Evolutionary conservation across 208 protist species (phyloP).

Genomic region (Wallacemonas rigidus): DNA sequence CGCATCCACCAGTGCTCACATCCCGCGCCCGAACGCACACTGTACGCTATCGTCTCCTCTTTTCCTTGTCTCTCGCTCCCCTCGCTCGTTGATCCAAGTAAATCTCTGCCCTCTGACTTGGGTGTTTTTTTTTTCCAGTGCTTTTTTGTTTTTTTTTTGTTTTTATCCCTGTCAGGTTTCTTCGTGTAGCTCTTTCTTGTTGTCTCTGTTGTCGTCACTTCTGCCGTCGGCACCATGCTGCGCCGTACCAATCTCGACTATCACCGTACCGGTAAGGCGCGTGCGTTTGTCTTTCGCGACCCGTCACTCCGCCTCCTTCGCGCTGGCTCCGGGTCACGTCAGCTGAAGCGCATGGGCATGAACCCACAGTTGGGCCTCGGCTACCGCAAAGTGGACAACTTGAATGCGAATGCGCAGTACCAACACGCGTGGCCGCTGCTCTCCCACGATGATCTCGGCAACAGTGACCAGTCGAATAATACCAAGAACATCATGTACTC

Average conservation of each 20-base stretch:
- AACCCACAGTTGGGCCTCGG: slow-evolving; percentile 44
- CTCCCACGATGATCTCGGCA: slow-evolving; percentile 88
- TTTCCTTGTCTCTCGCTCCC: no score
- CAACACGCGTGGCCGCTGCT: slow-evolving; percentile 91
- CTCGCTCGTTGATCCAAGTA: no score
- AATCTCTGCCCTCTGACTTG: neutral
- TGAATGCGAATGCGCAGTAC: slow-evolving; percentile 84
- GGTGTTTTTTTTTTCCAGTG: neutral
- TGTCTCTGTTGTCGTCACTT: slow-evolving; percentile 17
- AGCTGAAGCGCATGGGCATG: slow-evolving; percentile 84
- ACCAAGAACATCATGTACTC: slow-evolving; percentile 90
- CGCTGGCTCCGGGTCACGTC: slow-evolving; percentile 63
- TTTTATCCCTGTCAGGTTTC: slow-evolving; percentile 1
- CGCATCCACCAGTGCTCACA: no score
- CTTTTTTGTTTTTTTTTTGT: slow-evolving; percentile 1
- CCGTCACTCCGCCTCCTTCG: slow-evolving; percentile 74
- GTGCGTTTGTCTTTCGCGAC: slow-evolving; percentile 83
- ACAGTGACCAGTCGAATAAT: slow-evolving; percentile 90
- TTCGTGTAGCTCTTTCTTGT: neutral
- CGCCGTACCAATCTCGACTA: slow-evolving; percentile 40
- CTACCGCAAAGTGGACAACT: slow-evolving; percentile 73
- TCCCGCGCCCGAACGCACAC: no score
- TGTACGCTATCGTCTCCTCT: no score
- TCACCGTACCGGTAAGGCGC: slow-evolving; percentile 79
- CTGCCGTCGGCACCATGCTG: slow-evolving; percentile 40